A percentile compares a stretch with the other conserved stretches of the same genome.
These are phyloP conservation scores for Ilex asprella DNA, from an alignment of 257 asterid species.

Conservation along the genomic window DNA sequence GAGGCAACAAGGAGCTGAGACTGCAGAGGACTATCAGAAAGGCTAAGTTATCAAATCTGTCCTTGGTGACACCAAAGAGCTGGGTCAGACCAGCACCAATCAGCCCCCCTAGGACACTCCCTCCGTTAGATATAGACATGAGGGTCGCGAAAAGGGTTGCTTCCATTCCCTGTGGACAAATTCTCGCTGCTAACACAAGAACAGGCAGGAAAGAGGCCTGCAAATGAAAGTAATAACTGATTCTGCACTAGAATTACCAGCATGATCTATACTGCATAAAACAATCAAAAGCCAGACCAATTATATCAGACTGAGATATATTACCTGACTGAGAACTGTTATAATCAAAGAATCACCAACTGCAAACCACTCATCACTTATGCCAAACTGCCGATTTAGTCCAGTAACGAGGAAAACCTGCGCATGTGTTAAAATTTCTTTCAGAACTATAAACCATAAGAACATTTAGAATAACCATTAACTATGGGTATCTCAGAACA, in stretches of 20 bases:
- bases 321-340: conserved; percentile 94
- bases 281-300: not conserved
- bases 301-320: not conserved
- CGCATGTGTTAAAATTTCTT: conserved; percentile 11
- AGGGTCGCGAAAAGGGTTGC: conserved; percentile 96
- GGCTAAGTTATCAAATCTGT: conserved; percentile 65
- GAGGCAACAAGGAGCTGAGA: conserved; percentile 82
- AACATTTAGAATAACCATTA: not conserved
- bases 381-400: conserved; percentile 64
- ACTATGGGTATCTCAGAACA: not conserved
- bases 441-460: conserved; percentile 3
- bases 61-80: conserved; percentile 81
- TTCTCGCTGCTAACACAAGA: conserved; percentile 89
- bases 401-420: conserved; percentile 91
- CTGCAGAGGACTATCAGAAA: conserved; percentile 80
- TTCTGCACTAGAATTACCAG: not conserved
- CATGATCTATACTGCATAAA: not conserved
- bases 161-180: conserved; percentile 95
- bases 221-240: conserved; percentile 11
- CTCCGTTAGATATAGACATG: conserved; percentile 90
- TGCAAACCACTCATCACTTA: conserved; percentile 95
- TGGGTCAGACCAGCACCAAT: conserved; percentile 91
- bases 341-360: conserved; percentile 88
- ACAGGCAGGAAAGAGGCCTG: conserved; percentile 99
- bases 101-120: conserved; percentile 86